Evolutionary conservation across 495 filamentous ascomycete species (phyloP).

Genomic region (Mycothermus thermophilus): DNA sequence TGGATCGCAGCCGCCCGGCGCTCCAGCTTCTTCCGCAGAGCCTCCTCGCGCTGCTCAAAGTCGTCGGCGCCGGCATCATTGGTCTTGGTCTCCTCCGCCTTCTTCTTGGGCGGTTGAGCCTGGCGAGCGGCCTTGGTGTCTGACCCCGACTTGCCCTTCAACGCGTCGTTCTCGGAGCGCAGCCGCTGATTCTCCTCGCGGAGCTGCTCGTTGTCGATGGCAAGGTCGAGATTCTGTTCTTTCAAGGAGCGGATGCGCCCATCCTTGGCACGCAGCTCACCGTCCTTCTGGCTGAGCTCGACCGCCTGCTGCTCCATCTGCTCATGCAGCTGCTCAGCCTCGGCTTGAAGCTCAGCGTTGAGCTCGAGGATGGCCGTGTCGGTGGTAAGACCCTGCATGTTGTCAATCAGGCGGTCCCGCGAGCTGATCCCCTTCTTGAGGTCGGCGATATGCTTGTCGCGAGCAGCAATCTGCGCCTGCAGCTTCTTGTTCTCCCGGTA

Average conservation of each 20-base stretch:
- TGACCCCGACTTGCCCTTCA: constrained; percentile 15
- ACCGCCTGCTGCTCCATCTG: constrained; percentile 17
- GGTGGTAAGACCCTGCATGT: constrained; percentile 19
- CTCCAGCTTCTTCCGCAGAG: constrained; percentile 20
- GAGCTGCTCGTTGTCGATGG: constrained; percentile 20
- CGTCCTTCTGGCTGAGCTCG: constrained; percentile 14
- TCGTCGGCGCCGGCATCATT: constrained; percentile 16
- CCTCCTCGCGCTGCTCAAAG: constrained; percentile 21
- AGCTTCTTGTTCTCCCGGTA: constrained; percentile 34
- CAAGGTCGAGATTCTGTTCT: constrained; percentile 23
- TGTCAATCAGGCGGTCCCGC: constrained; percentile 22
- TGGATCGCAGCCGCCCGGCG: constrained; percentile 21
- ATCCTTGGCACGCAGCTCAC: constrained; percentile 14
- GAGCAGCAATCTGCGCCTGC: constrained; percentile 26
- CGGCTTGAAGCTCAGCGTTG: constrained; percentile 23
- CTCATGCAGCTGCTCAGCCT: constrained; percentile 21
- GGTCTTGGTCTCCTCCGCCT: constrained; percentile 14
- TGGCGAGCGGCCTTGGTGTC: constrained; percentile 18
- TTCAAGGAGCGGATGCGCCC: constrained; percentile 18
- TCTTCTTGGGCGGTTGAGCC: constrained; percentile 16
- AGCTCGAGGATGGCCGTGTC: constrained; percentile 20
- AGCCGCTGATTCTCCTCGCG: constrained; percentile 19
- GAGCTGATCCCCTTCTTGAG: constrained; percentile 21
- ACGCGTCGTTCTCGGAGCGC: constrained; percentile 15
- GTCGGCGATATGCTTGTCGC: constrained; percentile 23